phyloP scores from a whole-genome alignment of 1,139 yeast genomes.

The Blastobotrys indianensis region DNA sequence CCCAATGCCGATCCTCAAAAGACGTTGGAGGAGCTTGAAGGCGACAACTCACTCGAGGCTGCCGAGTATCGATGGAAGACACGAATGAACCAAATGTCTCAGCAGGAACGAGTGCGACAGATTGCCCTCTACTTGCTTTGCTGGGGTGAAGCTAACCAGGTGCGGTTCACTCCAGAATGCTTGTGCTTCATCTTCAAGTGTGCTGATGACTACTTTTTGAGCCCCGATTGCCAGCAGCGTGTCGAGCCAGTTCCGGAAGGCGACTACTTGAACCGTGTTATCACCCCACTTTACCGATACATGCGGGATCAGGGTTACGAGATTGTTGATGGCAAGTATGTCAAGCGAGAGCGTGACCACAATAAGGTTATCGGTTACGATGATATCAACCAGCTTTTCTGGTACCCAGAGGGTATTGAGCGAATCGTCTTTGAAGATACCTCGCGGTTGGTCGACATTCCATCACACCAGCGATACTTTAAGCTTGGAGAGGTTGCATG shows the following conservation, averaged over 20 bases:
- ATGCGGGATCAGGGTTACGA: constrained; percentile 94
- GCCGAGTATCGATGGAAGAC: constrained; percentile 83
- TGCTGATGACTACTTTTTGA: constrained; percentile 78
- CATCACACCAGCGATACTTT: constrained; percentile 81
- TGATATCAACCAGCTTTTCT: constrained; percentile 95
- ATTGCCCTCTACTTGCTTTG: constrained; percentile 80
- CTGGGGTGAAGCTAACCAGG: constrained; percentile 99
- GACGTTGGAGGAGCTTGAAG: constrained; percentile 75
- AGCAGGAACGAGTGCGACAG: constrained; percentile 82
- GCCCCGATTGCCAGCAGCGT: constrained; percentile 83
- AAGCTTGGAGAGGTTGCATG: constrained; percentile 91
- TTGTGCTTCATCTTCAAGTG: constrained; percentile 90
- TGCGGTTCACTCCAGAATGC: constrained; percentile 90
- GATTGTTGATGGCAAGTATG: constrained; percentile 88
- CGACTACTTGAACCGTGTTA: constrained; percentile 83
- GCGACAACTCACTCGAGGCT: constrained; percentile 74
- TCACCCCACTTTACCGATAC: constrained; percentile 87
- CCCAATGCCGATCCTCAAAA: constrained; percentile 42
- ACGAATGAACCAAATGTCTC: constrained; percentile 62
- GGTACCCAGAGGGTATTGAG: constrained; percentile 99
- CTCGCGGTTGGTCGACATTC: constrained; percentile 82
- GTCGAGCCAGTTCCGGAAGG: constrained; percentile 86
- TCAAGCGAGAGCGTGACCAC: constrained; percentile 96
- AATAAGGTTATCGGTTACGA: constrained; percentile 93
- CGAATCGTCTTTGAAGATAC: constrained; percentile 90